These are phyloP conservation scores for Chrysoporthe austroafricana DNA, from an alignment of 2,329 filamentous ascomycete species.

Conservation along the genomic window DNA sequence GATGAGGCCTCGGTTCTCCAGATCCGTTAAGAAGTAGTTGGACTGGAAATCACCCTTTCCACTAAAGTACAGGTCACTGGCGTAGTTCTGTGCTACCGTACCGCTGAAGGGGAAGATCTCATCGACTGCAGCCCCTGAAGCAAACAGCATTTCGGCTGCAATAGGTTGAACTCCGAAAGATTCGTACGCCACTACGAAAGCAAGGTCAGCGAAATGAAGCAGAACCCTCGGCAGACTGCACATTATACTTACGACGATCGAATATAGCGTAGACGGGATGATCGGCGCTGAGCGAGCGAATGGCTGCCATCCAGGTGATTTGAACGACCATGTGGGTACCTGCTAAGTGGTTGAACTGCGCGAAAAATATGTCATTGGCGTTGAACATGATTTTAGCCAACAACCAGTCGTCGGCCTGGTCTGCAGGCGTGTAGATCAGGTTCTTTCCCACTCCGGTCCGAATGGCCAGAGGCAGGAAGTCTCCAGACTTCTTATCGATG, in stretches of 20 bases:
- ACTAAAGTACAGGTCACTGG: slow-evolving; percentile 36
- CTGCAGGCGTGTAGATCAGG: slow-evolving; percentile 51
- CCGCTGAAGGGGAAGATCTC: slow-evolving; percentile 39
- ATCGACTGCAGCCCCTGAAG: slow-evolving; percentile 38
- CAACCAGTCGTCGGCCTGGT: slow-evolving; percentile 51
- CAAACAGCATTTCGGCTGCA: slow-evolving; percentile 35
- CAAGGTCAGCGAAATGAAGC: slow-evolving; percentile 8
- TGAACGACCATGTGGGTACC: slow-evolving; percentile 49
- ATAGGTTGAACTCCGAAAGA: slow-evolving; percentile 39
- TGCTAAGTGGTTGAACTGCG: slow-evolving; percentile 48
- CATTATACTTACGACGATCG: slow-evolving; percentile 37
- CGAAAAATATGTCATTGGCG: slow-evolving; percentile 50
- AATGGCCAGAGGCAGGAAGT: slow-evolving; percentile 54
- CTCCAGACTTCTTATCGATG: slow-evolving; percentile 42
- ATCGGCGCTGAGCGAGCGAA: slow-evolving; percentile 48
- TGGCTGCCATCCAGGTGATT: slow-evolving; percentile 48
- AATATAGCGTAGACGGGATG: slow-evolving; percentile 49
- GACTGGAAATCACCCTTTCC: slow-evolving; percentile 40
- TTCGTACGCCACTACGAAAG: slow-evolving; percentile 36
- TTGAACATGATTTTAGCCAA: slow-evolving; percentile 56
- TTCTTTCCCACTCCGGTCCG: slow-evolving; percentile 47
- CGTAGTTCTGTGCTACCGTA: slow-evolving; percentile 35
- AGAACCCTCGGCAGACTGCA: background rate
- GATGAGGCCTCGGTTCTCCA: slow-evolving; percentile 46
- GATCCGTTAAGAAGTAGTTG: slow-evolving; percentile 45